Conservation (phyloP, 2,329 filamentous ascomycete species). For the Salinomyces thailandicus region DNA sequence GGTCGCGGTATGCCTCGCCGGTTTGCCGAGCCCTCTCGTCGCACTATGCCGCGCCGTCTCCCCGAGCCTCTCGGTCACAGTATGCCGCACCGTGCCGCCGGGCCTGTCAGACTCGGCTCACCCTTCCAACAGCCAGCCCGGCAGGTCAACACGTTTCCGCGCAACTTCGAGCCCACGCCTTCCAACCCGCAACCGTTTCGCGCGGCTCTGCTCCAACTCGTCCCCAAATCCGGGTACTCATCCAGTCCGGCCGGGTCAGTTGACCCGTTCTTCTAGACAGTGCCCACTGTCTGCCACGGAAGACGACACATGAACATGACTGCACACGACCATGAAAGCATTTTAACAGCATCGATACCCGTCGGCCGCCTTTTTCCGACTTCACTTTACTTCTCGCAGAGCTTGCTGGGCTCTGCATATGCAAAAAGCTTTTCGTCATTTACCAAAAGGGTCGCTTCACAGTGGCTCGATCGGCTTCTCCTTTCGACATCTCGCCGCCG, state of each 20-base stretch:
- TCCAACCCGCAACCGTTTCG: conserved; percentile 23
- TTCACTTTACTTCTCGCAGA: no score
- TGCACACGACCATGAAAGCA: no score
- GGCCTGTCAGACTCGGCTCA: conserved; percentile 38
- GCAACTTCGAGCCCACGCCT: conserved; percentile 25
- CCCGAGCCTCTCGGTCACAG: conserved; percentile 19
- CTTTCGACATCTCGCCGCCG: no score
- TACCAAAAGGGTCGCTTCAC: no score
- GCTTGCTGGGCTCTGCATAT: no score
- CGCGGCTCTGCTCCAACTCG: conserved; percentile 22
- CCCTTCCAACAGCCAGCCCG: conserved; percentile 34
- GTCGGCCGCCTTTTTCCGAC: no score
- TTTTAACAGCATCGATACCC: no score
- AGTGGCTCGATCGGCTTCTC: no score
- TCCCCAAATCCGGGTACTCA: conserved; percentile 11
- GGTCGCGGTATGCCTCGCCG: conserved; percentile 25
- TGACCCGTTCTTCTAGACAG: background rate
- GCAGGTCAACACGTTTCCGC: conserved; percentile 38
- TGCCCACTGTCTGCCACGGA: no score
- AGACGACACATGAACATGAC: no score
- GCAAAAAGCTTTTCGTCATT: no score
- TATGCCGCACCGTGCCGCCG: conserved; percentile 27
- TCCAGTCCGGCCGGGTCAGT: conserved; percentile 2
- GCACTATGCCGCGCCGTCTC: conserved; percentile 41
- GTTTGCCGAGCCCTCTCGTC: conserved; percentile 31